phyloP scores from a whole-genome alignment of 2,329 filamentous ascomycete genomes.

The Teratosphaeria pseudoeucalypti region DNA sequence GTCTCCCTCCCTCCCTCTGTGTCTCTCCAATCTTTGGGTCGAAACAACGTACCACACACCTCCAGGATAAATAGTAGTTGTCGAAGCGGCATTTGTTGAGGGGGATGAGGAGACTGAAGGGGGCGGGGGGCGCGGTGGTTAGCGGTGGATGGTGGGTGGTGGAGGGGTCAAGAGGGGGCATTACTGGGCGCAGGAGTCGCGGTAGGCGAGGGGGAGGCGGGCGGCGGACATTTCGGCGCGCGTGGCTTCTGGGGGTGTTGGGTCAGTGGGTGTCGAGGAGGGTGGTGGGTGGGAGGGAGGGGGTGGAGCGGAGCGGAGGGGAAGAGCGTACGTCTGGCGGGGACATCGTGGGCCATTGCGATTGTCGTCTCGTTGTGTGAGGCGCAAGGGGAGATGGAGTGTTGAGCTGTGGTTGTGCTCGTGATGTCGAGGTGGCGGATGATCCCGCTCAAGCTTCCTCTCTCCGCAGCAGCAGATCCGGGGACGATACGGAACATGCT shows the following conservation, averaged over 20 bases:
- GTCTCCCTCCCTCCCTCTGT: neutral
- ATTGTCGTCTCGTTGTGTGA: neutral
- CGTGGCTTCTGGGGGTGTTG: conserved; percentile 51
- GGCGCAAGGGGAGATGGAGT: neutral
- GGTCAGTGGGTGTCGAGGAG: neutral
- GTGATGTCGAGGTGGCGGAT: neutral
- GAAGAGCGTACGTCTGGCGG: neutral
- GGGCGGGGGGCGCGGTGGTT: neutral
- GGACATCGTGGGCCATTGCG: neutral
- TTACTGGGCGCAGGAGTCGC: conserved; percentile 79
- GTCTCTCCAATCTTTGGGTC: neutral
- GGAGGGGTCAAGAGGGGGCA: neutral
- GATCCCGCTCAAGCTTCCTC: neutral
- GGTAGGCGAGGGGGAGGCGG: conserved; percentile 76
- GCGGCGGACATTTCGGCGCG: conserved; percentile 91
- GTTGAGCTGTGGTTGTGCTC: neutral
- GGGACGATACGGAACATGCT: neutral
- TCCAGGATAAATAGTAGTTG: conserved; percentile 93
- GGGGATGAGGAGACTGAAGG: conserved; percentile 63
- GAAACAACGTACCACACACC: conserved; percentile 67
- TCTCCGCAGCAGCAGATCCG: neutral
- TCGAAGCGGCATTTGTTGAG: conserved; percentile 89
- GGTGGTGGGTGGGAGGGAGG: conserved; percentile 1
- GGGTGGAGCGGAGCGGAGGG: neutral
- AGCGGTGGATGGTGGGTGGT: neutral